Base-by-base conservation (phyloP, 1,284 basidiomycete species). In the Mycosarcoma mackinlayi region DNA sequence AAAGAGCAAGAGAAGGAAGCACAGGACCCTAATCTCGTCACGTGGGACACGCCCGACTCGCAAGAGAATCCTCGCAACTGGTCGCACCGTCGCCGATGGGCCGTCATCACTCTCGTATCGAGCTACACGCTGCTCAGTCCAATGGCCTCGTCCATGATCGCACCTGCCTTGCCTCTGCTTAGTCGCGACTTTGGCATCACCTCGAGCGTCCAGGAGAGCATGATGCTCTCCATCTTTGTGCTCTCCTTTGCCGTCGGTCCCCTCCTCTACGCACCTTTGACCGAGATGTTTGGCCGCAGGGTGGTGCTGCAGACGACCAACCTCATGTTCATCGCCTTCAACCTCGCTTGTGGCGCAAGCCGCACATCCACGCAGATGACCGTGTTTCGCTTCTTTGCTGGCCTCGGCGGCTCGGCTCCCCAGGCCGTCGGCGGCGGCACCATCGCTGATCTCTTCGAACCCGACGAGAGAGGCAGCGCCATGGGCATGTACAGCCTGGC, bases 61-160 rank as follows among this genome's bases (percentile, higher is more conserved):
- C 87, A 87, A 3, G 80, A 81, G 18, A 90, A 91, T 78, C 89
- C 89, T 0, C 87, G 87, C 78, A 90, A 90, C 81, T 91, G 90
- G 90, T 75, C 84, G 0, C 86, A 84, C 60, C 35, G 47, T 38
- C 85, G 85, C 59, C 90, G 89, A 85, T 88, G 89, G 87, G 85
- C 85, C 1, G 87, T 88, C 0, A 89, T 88, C 30, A 42, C 39
- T 0, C 51, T 79, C 18, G 79, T 77, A 3, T 73, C 72, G 4
- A 45, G 53, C 18, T 81, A 77, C 42, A 79, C 79, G 4, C 59
- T 80, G 10, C 58, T 81, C 25, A 69, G 68, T 8, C 80, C 80
- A 1, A 55, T 76, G 25, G 62, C 76, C 5, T 77, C 75, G 6
- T 74, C 72, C 14, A 80, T 81, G 79, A 71, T 79, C 18, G 77